Percentiles rank a stretch among this genome's conserved stretches.
These are phyloP conservation scores for Oxytropis ochrocephala DNA, from an alignment of 306 rosid genomes.

Conservation along the genomic window DNA sequence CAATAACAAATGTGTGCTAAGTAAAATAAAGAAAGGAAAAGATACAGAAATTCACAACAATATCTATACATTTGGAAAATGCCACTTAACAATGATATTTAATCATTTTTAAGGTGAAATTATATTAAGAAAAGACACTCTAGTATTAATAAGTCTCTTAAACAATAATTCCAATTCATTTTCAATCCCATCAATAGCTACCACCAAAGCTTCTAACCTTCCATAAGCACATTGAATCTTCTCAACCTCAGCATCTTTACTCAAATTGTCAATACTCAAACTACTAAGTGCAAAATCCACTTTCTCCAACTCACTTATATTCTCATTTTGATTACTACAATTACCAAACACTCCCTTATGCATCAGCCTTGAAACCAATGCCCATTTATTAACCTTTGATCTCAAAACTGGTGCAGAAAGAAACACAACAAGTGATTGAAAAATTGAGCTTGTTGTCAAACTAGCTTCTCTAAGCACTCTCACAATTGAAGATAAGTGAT, in stretches of 20 bases:
- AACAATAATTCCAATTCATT: slow-evolving; percentile 51
- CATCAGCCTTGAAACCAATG: slow-evolving; percentile 54
- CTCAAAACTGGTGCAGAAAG: slow-evolving; percentile 47
- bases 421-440: slow-evolving; percentile 45
- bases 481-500: slow-evolving; percentile 43
- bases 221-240: slow-evolving; percentile 39
- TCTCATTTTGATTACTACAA: slow-evolving; percentile 17
- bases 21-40: not conserved
- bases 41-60: not conserved
- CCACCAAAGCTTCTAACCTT: slow-evolving; percentile 47
- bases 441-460: slow-evolving; percentile 33
- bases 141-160: slow-evolving; percentile 49
- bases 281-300: slow-evolving; percentile 46
- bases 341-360: slow-evolving; percentile 40
- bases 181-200: slow-evolving; percentile 45
- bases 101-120: slow-evolving; percentile 31
- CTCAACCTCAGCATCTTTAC: slow-evolving; percentile 28
- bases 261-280: slow-evolving; percentile 18
- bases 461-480: slow-evolving; percentile 61
- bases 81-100: not conserved
- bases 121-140: slow-evolving; percentile 58
- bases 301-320: slow-evolving; percentile 47
- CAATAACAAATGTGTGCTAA: not conserved
- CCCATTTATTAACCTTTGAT: slow-evolving; percentile 59
- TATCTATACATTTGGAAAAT: slow-evolving; percentile 5